Evolutionary conservation across 176 grass and related monocot species (phyloP), one percentile per base, ranked within the genome.

Genomic region (Cenchrus fungigraminus): DNA sequence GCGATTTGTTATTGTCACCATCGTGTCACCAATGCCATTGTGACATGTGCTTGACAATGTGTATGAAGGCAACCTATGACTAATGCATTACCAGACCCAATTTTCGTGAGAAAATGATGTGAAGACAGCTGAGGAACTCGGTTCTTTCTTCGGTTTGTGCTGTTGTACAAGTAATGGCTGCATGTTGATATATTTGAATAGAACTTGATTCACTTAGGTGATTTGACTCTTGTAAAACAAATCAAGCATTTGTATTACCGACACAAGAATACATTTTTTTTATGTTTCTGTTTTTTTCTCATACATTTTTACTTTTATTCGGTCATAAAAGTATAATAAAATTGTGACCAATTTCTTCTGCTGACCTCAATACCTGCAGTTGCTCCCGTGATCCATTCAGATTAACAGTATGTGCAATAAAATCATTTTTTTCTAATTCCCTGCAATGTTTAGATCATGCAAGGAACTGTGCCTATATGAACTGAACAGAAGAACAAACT

Each of bases 101-200:
- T 43, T 73, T 66, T 60, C 47, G 65, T 82, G 34, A 37, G 79
- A 86, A 78, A 90, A 73, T 15, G 49, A 65, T 67, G 54, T 47
- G 83, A 14, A 56, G 82, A 81, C 32, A 32, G 65, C 12, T 54
- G n/a, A 11, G 12, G 70, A 44, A 12, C 19, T 77, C 25, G 14
- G 22, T 55, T 17, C 31, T 89, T 69, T n/a, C 46, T 77, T 76
- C 16, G 0, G 16, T 77, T 47, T 86, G 65, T 56, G 47, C 20
- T 78, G 56, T 70, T 56, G 10, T 65, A 29, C 61, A 16, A 6
- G 40, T 16, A 4, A 0, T 6, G 37, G 56, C 22, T 72, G 65
- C 47, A 34, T 31, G 64, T 77, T 62, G 25, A 40, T 83, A 73
- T 19, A 68, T 83, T 71, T 55, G 22, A 65, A 43, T 40, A 51